A percentile compares a stretch with the other conserved stretches of the same genome.
These are phyloP conservation scores for Lentinula raphanica DNA, from an alignment of 768 basidiomycete genomes.

Conservation along the genomic window DNA sequence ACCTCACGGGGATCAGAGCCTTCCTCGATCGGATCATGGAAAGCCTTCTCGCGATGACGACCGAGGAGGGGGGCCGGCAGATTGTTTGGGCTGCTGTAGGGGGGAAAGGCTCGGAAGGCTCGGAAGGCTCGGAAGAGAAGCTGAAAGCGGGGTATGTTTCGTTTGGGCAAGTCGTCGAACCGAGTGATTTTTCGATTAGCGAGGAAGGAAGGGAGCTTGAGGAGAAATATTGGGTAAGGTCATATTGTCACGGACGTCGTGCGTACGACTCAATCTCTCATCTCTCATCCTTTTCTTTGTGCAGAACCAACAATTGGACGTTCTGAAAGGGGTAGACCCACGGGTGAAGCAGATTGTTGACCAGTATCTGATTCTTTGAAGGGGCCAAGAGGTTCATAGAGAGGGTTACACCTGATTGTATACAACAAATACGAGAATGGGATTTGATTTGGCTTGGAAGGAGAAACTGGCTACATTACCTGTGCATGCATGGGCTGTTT, in stretches of 20 bases:
- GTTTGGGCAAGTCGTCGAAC: conserved; percentile 20
- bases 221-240: conserved; percentile 32
- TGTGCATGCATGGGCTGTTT: too few relatives aligned
- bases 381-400: too few relatives aligned
- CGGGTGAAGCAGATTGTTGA: neutral
- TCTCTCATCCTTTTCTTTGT: neutral
- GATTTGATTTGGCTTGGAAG: too few relatives aligned
- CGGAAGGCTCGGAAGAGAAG: conserved; percentile 12
- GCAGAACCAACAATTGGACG: neutral
- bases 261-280: too few relatives aligned
- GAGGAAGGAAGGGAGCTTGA: conserved; percentile 24
- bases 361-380: neutral
- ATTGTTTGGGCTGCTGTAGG: conserved; percentile 32
- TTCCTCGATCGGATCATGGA: conserved; percentile 21
- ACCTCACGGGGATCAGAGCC: conserved; percentile 14
- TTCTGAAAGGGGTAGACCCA: neutral
- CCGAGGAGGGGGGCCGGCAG: conserved; percentile 31
- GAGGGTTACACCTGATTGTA: too few relatives aligned
- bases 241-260: neutral
- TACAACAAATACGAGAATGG: too few relatives aligned
- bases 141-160: conserved; percentile 28
- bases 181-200: conserved; percentile 28
- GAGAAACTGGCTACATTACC: too few relatives aligned
- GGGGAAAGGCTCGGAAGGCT: conserved; percentile 7
- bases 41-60: conserved; percentile 25